phyloP scores from a whole-genome alignment of 129 eudicot species.

The Logfia minima region DNA sequence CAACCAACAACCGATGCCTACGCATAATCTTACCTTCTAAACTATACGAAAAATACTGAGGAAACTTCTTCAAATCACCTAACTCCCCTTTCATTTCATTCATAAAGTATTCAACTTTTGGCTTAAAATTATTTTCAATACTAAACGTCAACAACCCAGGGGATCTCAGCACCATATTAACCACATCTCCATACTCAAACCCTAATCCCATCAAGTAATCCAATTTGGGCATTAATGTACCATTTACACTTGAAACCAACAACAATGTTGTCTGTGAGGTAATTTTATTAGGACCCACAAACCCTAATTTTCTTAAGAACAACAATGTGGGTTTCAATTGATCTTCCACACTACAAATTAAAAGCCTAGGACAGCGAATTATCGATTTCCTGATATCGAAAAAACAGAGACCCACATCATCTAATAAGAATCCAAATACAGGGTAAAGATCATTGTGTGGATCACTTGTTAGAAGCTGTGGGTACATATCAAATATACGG shows the following conservation, averaged over 20 bases:
- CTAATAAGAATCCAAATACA: conserved; percentile 59
- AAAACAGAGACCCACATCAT: conserved; percentile 56
- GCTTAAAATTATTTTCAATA: conserved; percentile 69
- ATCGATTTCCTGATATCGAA: conserved; percentile 49
- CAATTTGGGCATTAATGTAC: conserved; percentile 55
- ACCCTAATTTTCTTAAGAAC: conserved; percentile 58
- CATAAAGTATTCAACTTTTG: conserved; percentile 70
- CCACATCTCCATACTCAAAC: conserved; percentile 52
- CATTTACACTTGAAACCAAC: conserved; percentile 63
- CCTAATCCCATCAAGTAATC: conserved; percentile 71
- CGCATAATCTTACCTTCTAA: conserved; percentile 80
- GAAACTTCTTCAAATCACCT: conserved; percentile 72
- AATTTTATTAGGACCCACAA: conserved; percentile 48
- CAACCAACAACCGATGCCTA: conserved; percentile 53
- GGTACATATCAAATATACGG: conserved; percentile 72
- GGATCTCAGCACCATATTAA: conserved; percentile 67
- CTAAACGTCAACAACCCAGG: conserved; percentile 79
- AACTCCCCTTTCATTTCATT: conserved; percentile 82
- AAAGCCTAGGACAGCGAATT: conserved; percentile 67
- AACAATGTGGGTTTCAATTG: conserved; percentile 65
- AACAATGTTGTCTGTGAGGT: conserved; percentile 64
- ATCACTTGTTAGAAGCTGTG: conserved; percentile 68
- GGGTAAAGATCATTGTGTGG: conserved; percentile 77
- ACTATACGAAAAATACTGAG: conserved; percentile 88
- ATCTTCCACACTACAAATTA: conserved; percentile 54